A percentile compares a stretch with the other conserved stretches of the same genome.
Conservation (phyloP, 2,329 filamentous ascomycete genomes). For the Ilyonectria mors-panacis region DNA sequence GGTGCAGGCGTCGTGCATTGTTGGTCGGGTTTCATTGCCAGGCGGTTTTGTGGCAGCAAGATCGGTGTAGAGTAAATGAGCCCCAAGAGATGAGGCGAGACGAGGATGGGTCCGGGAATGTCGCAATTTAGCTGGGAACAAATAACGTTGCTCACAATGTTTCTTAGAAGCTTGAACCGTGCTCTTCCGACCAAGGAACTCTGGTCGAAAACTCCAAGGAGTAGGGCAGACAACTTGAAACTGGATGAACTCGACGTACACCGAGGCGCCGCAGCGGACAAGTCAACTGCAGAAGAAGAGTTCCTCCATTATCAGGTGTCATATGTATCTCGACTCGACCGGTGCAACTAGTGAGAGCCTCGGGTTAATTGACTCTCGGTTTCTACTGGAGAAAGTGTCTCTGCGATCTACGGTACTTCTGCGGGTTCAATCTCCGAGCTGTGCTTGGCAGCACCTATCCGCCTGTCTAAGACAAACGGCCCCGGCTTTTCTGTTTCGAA, state of each 20-base stretch:
- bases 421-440: slow-evolving; percentile 17
- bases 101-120: not conserved
- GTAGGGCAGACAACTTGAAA: not conserved
- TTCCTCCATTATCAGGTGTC: not conserved
- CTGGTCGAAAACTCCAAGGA: not conserved
- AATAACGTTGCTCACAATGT: slow-evolving; percentile 1
- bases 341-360: not conserved
- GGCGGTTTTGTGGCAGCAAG: not conserved
- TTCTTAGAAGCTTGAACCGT: slow-evolving; percentile 10
- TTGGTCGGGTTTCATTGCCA: slow-evolving; percentile 2
- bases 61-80: not conserved
- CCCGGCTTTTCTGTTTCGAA: not conserved
- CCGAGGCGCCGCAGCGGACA: not conserved
- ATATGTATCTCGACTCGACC: not conserved
- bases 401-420: not conserved
- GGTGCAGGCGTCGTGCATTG: slow-evolving; percentile 27
- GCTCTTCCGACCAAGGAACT: not conserved
- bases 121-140: not conserved
- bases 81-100: not conserved
- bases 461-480: not conserved
- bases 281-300: not conserved
- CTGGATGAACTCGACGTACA: not conserved
- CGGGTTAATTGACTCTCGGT: not conserved
- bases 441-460: not conserved
- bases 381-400: not conserved